Base-by-base conservation (phyloP, 345 rosid genomes). In the Eucalyptus tenuipes region DNA sequence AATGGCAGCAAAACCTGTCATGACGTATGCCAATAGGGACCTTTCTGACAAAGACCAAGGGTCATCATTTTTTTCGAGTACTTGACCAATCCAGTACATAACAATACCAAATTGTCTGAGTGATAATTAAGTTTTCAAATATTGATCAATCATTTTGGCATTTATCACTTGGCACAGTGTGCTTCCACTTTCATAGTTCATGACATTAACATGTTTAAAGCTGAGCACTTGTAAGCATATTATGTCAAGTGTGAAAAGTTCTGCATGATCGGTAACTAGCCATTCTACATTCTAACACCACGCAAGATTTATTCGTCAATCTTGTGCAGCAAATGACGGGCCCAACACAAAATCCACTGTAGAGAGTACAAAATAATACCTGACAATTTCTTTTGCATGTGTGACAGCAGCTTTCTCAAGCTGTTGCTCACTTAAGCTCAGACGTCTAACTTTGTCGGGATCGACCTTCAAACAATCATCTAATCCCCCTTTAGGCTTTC, bases 351-450 rank as follows among this genome's bases (percentile, higher is more conserved):
- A 75, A 75, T 75, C 84, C 84, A 75, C 47, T 4, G 53, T 20
- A 10, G 8, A 37, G 94, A 92, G 2, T 88, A 92, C 85, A 88
- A 88, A 89, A 87, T 53, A 90, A 89, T 88, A 94, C 95, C 94
- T 94, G 89, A 96, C 94, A 89, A 96, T 91, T 37, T 92, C 91
- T 14, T 93, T 61, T 89, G 94, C 96, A 87, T 92, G 91, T 4
- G 90, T 92, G 88, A 87, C 88, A 47, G 91, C 88, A 71, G 94
- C 93, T 87, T 91, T 93, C 91, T 95, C 95, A 33, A 96, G 94
- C 95, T 94, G 95, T 79, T 92, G 95, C 92, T 96, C 97, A 42
- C 96, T 95, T 92, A 96, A 92, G 92, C 98, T 95, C 87, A 96
- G 91, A 52, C 98, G 93, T 90, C 92, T 93, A 86, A 91, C 96